Evolutionary conservation across 1,284 basidiomycete species (phyloP).

Genomic region (Phylloporus sp.): DNA sequence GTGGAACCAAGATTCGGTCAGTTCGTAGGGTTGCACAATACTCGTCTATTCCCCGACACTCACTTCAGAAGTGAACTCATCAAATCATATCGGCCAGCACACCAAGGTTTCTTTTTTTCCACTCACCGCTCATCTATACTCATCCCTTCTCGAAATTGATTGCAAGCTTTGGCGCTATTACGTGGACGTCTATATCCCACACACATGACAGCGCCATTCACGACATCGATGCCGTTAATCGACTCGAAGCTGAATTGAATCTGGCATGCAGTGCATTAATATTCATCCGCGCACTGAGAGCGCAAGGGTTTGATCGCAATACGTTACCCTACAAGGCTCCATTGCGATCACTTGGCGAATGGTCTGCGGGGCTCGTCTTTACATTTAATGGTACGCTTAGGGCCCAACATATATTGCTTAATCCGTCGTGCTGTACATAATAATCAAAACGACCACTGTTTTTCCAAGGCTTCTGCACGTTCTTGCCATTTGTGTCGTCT

Average conservation of each 20-base stretch:
- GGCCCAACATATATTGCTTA: slow-evolving; percentile 7
- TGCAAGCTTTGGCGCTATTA: slow-evolving; percentile 30
- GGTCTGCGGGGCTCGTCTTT: slow-evolving; percentile 22
- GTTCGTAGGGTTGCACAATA: no score
- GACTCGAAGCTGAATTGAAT: slow-evolving; percentile 5
- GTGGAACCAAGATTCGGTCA: slow-evolving; percentile 55
- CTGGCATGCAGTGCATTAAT: slow-evolving; percentile 14
- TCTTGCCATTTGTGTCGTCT: slow-evolving; percentile 25
- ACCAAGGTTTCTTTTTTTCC: slow-evolving; percentile 25
- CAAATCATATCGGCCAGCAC: slow-evolving; percentile 12
- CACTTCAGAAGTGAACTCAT: slow-evolving; percentile 12
- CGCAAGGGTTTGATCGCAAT: slow-evolving; percentile 50
- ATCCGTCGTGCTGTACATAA: slow-evolving; percentile 10
- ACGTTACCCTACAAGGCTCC: slow-evolving; percentile 47
- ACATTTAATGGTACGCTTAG: slow-evolving; percentile 16
- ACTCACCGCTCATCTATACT: slow-evolving; percentile 26
- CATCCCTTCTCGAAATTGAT: slow-evolving; percentile 28
- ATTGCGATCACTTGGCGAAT: slow-evolving; percentile 46
- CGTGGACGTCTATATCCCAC: slow-evolving; percentile 30
- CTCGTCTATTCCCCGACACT: no score
- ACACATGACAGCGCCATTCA: slow-evolving; percentile 16
- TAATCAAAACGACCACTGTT: background rate
- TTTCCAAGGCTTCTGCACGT: slow-evolving; percentile 19
- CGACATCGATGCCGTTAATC: slow-evolving; percentile 10
- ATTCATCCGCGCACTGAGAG: slow-evolving; percentile 37